Conservation (phyloP, 1,284 basidiomycete species). For the Microbotryum lychnidis-dioicae region DNA sequence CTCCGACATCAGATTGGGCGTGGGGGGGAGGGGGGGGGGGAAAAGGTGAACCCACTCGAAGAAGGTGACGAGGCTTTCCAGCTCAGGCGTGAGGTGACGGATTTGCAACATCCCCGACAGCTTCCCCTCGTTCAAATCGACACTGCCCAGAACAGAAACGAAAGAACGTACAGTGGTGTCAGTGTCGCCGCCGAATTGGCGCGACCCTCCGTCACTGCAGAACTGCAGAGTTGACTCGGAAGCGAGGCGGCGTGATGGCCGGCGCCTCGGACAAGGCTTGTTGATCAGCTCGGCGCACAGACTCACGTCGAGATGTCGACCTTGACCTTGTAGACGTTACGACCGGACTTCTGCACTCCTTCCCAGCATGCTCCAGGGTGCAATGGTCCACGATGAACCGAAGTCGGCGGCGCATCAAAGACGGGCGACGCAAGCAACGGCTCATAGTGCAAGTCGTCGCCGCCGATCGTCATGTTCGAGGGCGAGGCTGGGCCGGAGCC, state of each 20-base stretch:
- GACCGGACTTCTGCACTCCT: constrained; percentile 44
- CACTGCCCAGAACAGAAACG: constrained; percentile 41
- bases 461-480: too few relatives aligned
- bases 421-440: constrained; percentile 3
- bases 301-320: constrained; percentile 66
- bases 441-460: background rate
- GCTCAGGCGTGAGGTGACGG: constrained; percentile 76
- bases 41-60: constrained; percentile 44
- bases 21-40: background rate
- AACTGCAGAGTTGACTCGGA: background rate
- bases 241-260: constrained; percentile 10
- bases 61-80: constrained; percentile 82
- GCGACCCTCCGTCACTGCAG: background rate
- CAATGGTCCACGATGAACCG: constrained; percentile 11
- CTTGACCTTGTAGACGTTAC: constrained; percentile 74
- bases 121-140: constrained; percentile 68
- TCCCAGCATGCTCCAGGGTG: constrained; percentile 22
- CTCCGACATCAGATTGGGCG: background rate
- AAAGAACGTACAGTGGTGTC: constrained; percentile 45
- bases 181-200: background rate
- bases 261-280: too few relatives aligned
- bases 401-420: background rate
- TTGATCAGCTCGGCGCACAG: background rate
- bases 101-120: constrained; percentile 83
- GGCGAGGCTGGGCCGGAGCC: too few relatives aligned